phyloP scores from a whole-genome alignment of 2,329 filamentous ascomycete genomes.

The Colletotrichum sp. region DNA sequence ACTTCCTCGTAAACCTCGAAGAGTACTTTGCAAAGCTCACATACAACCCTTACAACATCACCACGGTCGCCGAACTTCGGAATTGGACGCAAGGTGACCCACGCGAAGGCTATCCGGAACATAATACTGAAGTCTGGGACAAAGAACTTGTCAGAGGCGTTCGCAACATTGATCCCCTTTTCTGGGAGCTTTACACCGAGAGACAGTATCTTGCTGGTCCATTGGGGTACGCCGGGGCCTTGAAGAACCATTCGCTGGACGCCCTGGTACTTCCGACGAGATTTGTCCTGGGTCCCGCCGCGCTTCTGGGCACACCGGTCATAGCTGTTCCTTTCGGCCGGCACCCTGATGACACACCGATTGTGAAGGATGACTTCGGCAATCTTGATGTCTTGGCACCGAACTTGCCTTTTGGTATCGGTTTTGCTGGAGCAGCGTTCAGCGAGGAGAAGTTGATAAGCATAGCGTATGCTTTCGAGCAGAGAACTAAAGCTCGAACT shows the following conservation, averaged over 20 bases:
- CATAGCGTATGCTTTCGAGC: conserved; percentile 73
- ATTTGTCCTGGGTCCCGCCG: conserved; percentile 51
- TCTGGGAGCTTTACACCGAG: conserved; percentile 63
- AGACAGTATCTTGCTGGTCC: conserved; percentile 57
- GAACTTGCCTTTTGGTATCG: conserved; percentile 64
- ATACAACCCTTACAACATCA: conserved; percentile 63
- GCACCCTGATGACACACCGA: conserved; percentile 54
- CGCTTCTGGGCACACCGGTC: conserved; percentile 63
- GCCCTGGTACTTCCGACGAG: conserved; percentile 66
- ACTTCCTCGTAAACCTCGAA: conserved; percentile 61
- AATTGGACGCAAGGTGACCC: conserved; percentile 59
- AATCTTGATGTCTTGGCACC: conserved; percentile 59
- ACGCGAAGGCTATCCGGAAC: conserved; percentile 60
- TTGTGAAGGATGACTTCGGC: conserved; percentile 49
- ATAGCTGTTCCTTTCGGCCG: conserved; percentile 68
- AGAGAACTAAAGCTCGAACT: conserved; percentile 47
- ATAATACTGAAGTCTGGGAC: conserved; percentile 65
- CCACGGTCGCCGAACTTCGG: conserved; percentile 52
- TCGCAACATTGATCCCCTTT: conserved; percentile 58
- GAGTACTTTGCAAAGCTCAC: conserved; percentile 61
- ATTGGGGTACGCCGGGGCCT: conserved; percentile 63
- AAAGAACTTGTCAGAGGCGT: conserved; percentile 53
- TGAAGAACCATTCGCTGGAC: conserved; percentile 61
- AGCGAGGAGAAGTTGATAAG: conserved; percentile 67
- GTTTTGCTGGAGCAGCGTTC: conserved; percentile 66